Evolutionary conservation across 169 alveolate species (phyloP).

Genomic region (Besnoitia besnoiti): DNA sequence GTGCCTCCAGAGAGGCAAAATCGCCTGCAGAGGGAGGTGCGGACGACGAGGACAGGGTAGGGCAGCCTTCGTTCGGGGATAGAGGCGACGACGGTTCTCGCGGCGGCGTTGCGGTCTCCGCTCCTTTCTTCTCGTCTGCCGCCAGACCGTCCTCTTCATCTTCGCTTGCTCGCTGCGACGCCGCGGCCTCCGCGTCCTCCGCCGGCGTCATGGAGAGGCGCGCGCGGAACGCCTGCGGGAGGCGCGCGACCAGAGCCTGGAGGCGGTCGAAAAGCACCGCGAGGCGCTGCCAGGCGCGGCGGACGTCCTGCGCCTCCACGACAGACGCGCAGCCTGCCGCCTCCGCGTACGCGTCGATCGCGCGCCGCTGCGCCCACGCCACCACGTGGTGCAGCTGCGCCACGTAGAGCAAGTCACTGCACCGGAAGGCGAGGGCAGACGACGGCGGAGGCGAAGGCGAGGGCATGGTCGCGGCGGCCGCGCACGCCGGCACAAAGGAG

Average conservation of each 20-base stretch:
- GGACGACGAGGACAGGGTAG: no score
- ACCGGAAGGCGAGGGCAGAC: constrained; percentile 33
- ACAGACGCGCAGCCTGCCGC: neutral
- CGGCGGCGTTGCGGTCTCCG: neutral
- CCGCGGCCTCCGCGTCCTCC: neutral
- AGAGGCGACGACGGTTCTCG: no score
- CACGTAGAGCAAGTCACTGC: constrained; percentile 52
- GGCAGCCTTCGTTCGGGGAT: no score
- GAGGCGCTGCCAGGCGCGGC: neutral
- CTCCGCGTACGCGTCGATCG: constrained; percentile 41
- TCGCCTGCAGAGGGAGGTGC: neutral
- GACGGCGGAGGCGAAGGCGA: neutral
- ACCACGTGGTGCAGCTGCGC: constrained; percentile 61
- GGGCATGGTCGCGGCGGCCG: neutral
- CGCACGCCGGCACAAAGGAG: constrained; percentile 29
- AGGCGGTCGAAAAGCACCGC: neutral
- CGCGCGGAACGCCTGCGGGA: neutral
- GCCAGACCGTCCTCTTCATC: neutral
- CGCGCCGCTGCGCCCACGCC: constrained; percentile 66
- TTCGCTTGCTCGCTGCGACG: no score
- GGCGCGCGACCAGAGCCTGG: neutral
- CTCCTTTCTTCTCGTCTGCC: neutral
- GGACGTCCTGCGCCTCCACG: neutral
- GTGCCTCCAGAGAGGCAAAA: neutral
- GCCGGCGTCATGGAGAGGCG: neutral